Evolutionary conservation across 1,284 basidiomycete genomes (phyloP).

Genomic region (Moniliophthora roreri): DNA sequence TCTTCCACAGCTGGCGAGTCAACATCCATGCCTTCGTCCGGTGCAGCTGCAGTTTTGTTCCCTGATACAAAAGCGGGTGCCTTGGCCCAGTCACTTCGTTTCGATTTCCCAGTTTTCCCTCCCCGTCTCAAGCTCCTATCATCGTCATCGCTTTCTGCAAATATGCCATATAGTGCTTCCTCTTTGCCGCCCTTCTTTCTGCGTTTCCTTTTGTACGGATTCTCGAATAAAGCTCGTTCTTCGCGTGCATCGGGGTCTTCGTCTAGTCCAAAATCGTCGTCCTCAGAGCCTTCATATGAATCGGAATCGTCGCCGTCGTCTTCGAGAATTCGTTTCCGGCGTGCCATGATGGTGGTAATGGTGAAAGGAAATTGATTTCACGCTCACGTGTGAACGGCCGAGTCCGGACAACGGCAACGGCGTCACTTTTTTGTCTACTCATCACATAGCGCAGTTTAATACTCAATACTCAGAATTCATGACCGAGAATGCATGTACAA

Average conservation of each 20-base stretch:
- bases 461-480: too few relatives aligned
- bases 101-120: constrained; percentile 23
- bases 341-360: constrained; percentile 66
- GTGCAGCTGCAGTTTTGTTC: constrained; percentile 49
- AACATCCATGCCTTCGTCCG: constrained; percentile 31
- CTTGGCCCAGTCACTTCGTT: constrained; percentile 69
- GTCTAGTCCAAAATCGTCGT: constrained; percentile 44
- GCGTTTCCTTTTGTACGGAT: constrained; percentile 74
- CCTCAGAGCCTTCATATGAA: constrained; percentile 58
- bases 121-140: constrained; percentile 32
- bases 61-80: constrained; percentile 76
- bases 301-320: constrained; percentile 77
- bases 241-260: constrained; percentile 73
- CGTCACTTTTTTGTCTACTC: too few relatives aligned
- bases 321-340: constrained; percentile 77
- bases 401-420: too few relatives aligned
- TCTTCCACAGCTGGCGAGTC: too few relatives aligned
- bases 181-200: constrained; percentile 68
- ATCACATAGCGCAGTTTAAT: too few relatives aligned
- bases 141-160: constrained; percentile 73
- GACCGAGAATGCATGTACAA: too few relatives aligned
- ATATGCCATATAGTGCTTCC: constrained; percentile 81
- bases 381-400: too few relatives aligned
- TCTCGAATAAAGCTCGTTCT: constrained; percentile 77
- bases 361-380: constrained; percentile 1